Evolutionary conservation across 1,284 basidiomycete species (phyloP).

Genomic region (Puccinia horiana): DNA sequence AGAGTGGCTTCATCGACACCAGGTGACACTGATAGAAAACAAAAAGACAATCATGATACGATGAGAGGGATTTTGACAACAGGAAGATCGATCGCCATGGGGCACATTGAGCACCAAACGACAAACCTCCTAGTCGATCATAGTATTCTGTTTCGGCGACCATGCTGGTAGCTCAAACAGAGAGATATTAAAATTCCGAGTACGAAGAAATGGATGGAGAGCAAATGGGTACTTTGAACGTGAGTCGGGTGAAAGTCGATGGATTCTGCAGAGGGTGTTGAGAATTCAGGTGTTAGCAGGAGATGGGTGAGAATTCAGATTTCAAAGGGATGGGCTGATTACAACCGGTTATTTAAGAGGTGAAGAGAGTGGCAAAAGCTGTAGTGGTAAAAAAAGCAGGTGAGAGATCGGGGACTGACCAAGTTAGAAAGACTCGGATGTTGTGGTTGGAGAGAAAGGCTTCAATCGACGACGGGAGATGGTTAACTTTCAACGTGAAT

Average conservation of each 20-base stretch:
- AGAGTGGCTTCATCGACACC: constrained; percentile 36
- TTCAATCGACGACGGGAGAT: background rate
- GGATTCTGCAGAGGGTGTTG: background rate
- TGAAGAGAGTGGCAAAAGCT: background rate
- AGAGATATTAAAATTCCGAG: background rate
- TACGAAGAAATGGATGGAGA: background rate
- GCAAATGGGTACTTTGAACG: background rate
- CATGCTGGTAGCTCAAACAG: constrained; percentile 18
- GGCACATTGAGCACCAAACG: background rate
- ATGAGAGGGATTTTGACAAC: background rate
- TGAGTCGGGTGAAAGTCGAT: background rate
- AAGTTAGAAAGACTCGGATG: background rate
- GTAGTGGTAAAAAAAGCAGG: background rate
- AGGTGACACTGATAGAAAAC: constrained; percentile 25
- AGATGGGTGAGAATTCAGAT: background rate
- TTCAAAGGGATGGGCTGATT: background rate
- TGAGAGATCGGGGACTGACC: constrained; percentile 12
- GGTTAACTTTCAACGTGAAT: no score
- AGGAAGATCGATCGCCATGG: background rate
- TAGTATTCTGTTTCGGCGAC: constrained; percentile 44
- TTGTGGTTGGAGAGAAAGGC: background rate
- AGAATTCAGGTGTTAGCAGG: background rate
- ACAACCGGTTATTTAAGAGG: background rate
- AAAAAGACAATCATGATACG: background rate
- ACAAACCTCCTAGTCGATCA: constrained; percentile 35